phyloP scores from a whole-genome alignment of 2,329 filamentous ascomycete genomes.

The Fusarium pseudonygamai region DNA sequence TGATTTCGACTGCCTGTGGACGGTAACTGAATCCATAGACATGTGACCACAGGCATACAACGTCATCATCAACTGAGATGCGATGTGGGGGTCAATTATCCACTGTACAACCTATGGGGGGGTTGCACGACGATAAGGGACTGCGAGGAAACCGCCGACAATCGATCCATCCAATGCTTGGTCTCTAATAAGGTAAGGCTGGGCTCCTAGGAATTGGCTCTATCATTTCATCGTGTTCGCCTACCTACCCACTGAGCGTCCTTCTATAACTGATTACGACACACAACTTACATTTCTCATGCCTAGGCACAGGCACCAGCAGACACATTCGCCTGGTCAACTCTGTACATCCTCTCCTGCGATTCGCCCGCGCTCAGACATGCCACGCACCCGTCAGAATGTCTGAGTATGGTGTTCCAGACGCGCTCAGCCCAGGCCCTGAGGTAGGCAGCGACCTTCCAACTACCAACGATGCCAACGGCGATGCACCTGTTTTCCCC shows the following conservation, averaged over 20 bases:
- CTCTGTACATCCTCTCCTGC: not conserved
- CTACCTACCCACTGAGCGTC: not conserved
- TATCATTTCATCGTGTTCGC: not conserved
- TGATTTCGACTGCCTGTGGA: not conserved
- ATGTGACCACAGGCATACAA: constrained; percentile 4
- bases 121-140: constrained; percentile 20
- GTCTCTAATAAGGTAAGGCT: not conserved
- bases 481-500: constrained; percentile 47
- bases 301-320: not conserved
- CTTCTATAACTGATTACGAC: not conserved
- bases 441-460: constrained; percentile 28
- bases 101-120: not conserved
- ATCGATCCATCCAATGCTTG: not conserved
- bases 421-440: constrained; percentile 32
- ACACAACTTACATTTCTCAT: not conserved
- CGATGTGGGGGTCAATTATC: constrained; percentile 19
- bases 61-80: constrained; percentile 34
- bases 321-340: not conserved
- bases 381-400: constrained; percentile 28
- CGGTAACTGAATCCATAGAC: not conserved
- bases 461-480: constrained; percentile 25
- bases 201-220: not conserved
- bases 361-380: constrained; percentile 5
- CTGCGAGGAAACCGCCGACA: constrained; percentile 1
- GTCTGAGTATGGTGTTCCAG: constrained; percentile 41